A percentile compares a stretch with the other conserved stretches of the same genome.
phyloP scores from a whole-genome alignment of 2,329 filamentous ascomycete genomes.

The Hortaea sp. region DNA sequence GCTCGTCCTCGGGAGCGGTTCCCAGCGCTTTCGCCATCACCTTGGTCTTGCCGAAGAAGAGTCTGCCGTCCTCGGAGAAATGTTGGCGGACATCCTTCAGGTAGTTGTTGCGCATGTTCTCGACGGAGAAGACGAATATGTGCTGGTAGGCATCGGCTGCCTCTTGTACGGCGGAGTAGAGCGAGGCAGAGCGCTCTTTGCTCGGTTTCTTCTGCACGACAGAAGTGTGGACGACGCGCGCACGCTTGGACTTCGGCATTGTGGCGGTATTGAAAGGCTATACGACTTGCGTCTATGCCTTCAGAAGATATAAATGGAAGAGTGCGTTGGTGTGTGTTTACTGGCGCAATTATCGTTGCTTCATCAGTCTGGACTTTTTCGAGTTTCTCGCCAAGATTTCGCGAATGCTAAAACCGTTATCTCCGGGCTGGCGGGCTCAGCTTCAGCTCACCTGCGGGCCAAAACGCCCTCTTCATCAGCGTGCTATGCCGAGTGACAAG shows the following conservation, averaged over 20 bases:
- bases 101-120: slow-evolving; percentile 98
- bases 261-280: slow-evolving; percentile 20
- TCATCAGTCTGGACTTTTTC: too few relatives aligned
- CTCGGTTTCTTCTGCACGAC: slow-evolving; percentile 81
- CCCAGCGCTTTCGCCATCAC: slow-evolving; percentile 96
- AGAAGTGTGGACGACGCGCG: slow-evolving; percentile 79
- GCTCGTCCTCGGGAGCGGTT: slow-evolving; percentile 58
- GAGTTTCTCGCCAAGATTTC: too few relatives aligned
- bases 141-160: slow-evolving; percentile 76
- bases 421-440: too few relatives aligned
- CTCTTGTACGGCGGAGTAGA: slow-evolving; percentile 82
- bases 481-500: too few relatives aligned
- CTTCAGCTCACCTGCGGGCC: too few relatives aligned
- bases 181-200: slow-evolving; percentile 76
- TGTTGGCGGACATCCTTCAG: slow-evolving; percentile 82
- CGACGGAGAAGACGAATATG: slow-evolving; percentile 86
- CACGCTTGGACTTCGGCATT: slow-evolving; percentile 96
- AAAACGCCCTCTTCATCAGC: too few relatives aligned
- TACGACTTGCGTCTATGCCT: too few relatives aligned
- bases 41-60: slow-evolving; percentile 99
- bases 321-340: too few relatives aligned
- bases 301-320: too few relatives aligned
- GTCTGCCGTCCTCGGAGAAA: slow-evolving; percentile 67
- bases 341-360: too few relatives aligned
- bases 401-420: too few relatives aligned